phyloP scores from a whole-genome alignment of 2,329 filamentous ascomycete genomes.

The Thermothelomyces thermophilus region DNA sequence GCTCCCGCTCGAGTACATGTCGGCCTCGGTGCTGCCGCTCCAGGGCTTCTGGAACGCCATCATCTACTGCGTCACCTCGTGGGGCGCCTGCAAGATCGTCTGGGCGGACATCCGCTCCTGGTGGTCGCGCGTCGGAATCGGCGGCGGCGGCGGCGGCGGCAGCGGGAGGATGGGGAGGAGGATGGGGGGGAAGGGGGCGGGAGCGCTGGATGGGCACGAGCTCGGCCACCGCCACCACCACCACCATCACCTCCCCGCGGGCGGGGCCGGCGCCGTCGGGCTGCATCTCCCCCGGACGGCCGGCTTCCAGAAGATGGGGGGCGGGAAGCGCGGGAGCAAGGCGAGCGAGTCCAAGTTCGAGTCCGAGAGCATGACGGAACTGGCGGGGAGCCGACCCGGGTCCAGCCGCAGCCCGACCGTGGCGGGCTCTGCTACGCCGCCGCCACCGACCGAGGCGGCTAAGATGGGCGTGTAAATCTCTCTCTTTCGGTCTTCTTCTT shows the following conservation, averaged over 20 bases:
- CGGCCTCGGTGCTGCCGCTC: conserved; percentile 68
- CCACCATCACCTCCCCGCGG: too few species aligned
- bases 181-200: conserved; percentile 11
- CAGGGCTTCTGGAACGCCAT: conserved; percentile 82
- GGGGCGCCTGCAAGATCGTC: conserved; percentile 52
- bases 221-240: conserved; percentile 16
- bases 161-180: too few species aligned
- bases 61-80: conserved; percentile 68
- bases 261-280: not conserved
- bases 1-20: conserved; percentile 60
- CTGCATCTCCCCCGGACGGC: conserved; percentile 2
- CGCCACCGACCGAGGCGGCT: not conserved
- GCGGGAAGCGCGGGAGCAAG: conserved; percentile 19
- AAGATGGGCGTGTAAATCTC: conserved; percentile 1
- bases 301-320: conserved; percentile 30
- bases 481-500: not conserved
- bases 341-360: conserved; percentile 34
- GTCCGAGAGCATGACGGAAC: conserved; percentile 46
- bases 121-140: not conserved
- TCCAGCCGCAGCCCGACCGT: conserved; percentile 25
- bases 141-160: not conserved
- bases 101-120: conserved; percentile 31
- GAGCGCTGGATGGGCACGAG: conserved; percentile 20
- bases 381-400: conserved; percentile 33
- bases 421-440: conserved; percentile 7